Conservation (phyloP, 2,329 filamentous ascomycete genomes). For the Fusarium ramigenum region DNA sequence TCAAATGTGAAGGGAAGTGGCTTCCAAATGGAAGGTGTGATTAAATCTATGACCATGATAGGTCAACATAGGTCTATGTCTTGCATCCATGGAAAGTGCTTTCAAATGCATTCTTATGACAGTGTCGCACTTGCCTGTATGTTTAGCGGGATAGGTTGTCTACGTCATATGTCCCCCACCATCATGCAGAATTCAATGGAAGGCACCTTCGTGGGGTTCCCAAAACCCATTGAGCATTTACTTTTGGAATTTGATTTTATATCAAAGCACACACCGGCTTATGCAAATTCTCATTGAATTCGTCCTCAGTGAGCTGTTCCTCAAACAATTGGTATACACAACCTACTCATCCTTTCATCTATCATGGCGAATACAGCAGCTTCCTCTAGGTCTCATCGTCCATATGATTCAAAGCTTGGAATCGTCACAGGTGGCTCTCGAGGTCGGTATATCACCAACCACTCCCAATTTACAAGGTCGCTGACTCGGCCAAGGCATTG, state of each 20-base stretch:
- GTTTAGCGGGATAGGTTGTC: background rate
- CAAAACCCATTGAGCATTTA: background rate
- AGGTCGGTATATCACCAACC: conserved; percentile 34
- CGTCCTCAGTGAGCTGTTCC: background rate
- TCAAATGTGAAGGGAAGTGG: background rate
- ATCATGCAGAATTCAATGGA: background rate
- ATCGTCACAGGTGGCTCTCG: conserved; percentile 49
- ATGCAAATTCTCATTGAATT: background rate
- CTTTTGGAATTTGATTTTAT: background rate
- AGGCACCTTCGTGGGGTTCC: conserved; percentile 2
- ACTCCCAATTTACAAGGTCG: background rate
- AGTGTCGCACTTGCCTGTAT: background rate
- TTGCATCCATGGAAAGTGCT: background rate
- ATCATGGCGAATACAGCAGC: conserved; percentile 32
- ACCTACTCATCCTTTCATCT: background rate
- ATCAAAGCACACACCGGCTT: background rate
- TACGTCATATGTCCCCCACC: conserved; percentile 37
- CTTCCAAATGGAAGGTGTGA: background rate
- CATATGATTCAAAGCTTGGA: conserved; percentile 47
- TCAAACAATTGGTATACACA: background rate
- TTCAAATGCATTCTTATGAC: background rate
- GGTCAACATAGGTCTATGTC: background rate
- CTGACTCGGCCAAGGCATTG: conserved; percentile 59
- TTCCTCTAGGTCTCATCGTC: conserved; percentile 25
- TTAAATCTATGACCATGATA: background rate